A percentile compares a stretch with the other conserved stretches of the same genome.
Conservation (phyloP, 1,284 basidiomycete species). For the Athelia sp. region DNA sequence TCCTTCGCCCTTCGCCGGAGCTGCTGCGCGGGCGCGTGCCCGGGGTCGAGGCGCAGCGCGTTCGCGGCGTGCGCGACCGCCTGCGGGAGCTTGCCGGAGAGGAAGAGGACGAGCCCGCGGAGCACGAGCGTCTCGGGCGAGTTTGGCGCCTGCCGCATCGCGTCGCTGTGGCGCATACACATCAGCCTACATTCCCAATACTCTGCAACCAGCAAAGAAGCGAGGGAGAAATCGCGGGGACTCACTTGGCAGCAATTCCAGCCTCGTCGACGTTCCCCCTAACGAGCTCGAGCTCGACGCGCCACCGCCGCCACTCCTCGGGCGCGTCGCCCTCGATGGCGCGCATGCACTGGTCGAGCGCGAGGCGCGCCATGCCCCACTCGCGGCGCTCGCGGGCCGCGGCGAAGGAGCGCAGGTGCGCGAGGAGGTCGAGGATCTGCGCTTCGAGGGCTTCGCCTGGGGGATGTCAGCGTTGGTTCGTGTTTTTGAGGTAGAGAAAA, state of each 20-base stretch:
- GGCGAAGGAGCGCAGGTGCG: slow-evolving; percentile 62
- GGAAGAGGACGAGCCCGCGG: slow-evolving; percentile 75
- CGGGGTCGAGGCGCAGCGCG: slow-evolving; percentile 79
- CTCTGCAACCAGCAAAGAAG: no score
- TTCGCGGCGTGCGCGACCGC: slow-evolving; percentile 69
- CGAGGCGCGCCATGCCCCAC: slow-evolving; percentile 65
- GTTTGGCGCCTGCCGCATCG: slow-evolving; percentile 64
- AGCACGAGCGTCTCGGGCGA: slow-evolving; percentile 79
- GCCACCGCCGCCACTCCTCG: slow-evolving; percentile 74
- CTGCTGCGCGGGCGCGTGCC: slow-evolving; percentile 63
- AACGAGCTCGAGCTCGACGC: slow-evolving; percentile 70
- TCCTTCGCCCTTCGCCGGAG: slow-evolving; percentile 75
- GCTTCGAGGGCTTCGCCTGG: slow-evolving; percentile 44
- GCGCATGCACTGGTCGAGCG: slow-evolving; percentile 68
- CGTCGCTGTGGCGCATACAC: slow-evolving; percentile 49
- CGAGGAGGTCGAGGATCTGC: slow-evolving; percentile 56
- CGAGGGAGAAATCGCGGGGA: slow-evolving; percentile 8
- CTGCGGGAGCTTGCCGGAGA: slow-evolving; percentile 67
- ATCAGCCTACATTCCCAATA: no score
- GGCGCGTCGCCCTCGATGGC: slow-evolving; percentile 73
- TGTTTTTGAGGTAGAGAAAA: no score
- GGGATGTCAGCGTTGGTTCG: no score
- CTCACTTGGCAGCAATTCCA: slow-evolving; percentile 66
- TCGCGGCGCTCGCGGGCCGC: slow-evolving; percentile 54
- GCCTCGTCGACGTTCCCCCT: slow-evolving; percentile 69